Evolutionary conservation across 129 eudicot species (phyloP).

Genomic region (Tagetes patula): DNA sequence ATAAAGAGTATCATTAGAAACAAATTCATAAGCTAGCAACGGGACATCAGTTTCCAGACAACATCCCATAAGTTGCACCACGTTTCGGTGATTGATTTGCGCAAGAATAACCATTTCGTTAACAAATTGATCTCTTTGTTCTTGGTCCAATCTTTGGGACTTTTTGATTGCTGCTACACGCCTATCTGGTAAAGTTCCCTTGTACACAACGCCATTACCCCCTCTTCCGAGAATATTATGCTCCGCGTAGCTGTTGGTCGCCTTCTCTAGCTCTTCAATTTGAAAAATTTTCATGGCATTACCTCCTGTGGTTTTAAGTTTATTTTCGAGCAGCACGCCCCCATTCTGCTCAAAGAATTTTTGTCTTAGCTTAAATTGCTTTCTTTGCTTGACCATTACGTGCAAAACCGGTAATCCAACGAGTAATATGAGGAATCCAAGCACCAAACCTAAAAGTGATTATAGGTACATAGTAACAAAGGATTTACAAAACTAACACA

Average conservation of each 20-base stretch:
- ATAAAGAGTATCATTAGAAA: conserved; percentile 41
- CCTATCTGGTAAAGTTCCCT: conserved; percentile 24
- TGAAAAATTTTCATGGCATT: conserved; percentile 16
- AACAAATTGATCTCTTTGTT: conserved; percentile 37
- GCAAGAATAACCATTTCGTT: conserved; percentile 8
- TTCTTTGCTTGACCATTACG: conserved; percentile 37
- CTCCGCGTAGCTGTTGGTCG: conserved; percentile 39
- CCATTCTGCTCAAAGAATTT: conserved; percentile 51
- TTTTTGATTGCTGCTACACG: conserved; percentile 48
- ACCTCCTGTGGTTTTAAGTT: not conserved
- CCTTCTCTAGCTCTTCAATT: conserved; percentile 39
- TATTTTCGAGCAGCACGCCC: conserved; percentile 30
- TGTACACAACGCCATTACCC: conserved; percentile 33
- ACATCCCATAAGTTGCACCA: conserved; percentile 27
- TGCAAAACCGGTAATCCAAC: conserved; percentile 26
- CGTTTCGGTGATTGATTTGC: conserved; percentile 6
- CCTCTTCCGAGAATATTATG: conserved; percentile 47
- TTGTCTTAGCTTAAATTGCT: conserved; percentile 33
- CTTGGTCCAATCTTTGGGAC: conserved; percentile 38
- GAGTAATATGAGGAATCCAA: conserved; percentile 30
- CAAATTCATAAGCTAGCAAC: conserved; percentile 42
- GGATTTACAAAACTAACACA: too few species aligned
- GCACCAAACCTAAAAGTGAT: conserved; percentile 14
- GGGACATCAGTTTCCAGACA: conserved; percentile 60
- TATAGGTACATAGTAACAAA: not conserved